Conservation (phyloP, 2,329 filamentous ascomycete genomes). For the Talaromyces sp. region DNA sequence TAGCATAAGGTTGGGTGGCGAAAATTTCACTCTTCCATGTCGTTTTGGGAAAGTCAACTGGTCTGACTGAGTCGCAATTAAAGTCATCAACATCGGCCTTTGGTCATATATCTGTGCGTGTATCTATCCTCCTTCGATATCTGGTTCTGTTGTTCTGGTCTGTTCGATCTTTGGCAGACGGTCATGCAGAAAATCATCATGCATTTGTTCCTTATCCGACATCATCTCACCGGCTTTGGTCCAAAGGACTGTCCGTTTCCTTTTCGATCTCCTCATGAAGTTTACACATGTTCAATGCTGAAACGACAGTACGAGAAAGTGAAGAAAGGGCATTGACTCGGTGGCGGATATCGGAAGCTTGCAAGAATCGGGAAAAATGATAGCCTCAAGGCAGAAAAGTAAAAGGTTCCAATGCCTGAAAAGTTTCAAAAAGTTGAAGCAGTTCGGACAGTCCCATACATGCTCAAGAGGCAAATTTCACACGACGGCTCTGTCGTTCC, state of each 20-base stretch:
- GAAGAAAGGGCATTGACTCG: not conserved
- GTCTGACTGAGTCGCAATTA: not conserved
- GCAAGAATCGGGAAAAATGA: not conserved
- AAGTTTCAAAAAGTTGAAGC: not conserved
- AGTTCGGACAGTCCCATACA: conserved; percentile 8
- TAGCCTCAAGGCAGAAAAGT: not conserved
- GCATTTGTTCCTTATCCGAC: not conserved
- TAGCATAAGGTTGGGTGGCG: not conserved
- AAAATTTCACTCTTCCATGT: not conserved
- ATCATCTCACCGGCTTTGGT: not conserved
- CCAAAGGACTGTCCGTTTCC: not conserved
- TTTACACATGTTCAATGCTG: not conserved
- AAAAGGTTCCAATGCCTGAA: conserved; percentile 1
- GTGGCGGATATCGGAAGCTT: not conserved
- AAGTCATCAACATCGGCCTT: not conserved
- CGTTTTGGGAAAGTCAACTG: not conserved
- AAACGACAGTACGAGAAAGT: not conserved
- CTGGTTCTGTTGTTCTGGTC: not conserved
- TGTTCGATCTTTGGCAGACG: not conserved
- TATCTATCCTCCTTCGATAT: not conserved
- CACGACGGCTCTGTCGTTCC: conserved; percentile 51
- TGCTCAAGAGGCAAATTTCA: conserved; percentile 29
- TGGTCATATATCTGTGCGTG: not conserved
- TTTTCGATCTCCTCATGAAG: not conserved
- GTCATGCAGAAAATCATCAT: not conserved